phyloP scores from a whole-genome alignment of 108 stramenopile species.

The Poteriospumella lacustris region DNA sequence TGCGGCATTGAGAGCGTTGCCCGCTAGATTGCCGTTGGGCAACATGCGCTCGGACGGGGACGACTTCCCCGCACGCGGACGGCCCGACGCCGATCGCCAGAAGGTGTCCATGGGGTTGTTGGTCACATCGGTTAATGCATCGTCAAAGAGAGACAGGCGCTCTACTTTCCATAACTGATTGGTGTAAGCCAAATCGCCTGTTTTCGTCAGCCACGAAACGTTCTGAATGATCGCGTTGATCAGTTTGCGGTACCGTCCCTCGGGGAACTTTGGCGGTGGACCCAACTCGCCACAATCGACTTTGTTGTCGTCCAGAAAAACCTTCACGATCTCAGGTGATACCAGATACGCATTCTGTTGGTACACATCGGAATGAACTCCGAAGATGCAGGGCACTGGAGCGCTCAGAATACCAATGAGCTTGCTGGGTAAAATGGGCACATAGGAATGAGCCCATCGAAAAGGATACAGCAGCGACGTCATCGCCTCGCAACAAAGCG shows the following conservation, averaged over 20 bases:
- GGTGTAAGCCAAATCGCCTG: too few relatives aligned
- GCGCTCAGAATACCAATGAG: conserved; percentile 40
- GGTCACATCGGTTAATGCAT: background rate
- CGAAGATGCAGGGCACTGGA: conserved; percentile 45
- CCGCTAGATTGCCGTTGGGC: too few relatives aligned
- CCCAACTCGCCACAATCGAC: conserved; percentile 14
- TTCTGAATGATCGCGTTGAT: too few relatives aligned
- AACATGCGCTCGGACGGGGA: too few relatives aligned
- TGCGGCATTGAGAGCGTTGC: too few relatives aligned
- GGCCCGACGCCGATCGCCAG: too few relatives aligned
- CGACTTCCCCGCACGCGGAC: too few relatives aligned
- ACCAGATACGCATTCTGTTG: background rate
- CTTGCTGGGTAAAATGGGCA: conserved; percentile 43
- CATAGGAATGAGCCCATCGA: conserved; percentile 47
- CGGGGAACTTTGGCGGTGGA: conserved; percentile 20
- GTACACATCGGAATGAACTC: conserved; percentile 31
- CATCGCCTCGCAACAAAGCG: conserved; percentile 41
- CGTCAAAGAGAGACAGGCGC: background rate
- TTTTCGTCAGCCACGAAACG: too few relatives aligned
- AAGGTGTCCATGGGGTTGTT: too few relatives aligned
- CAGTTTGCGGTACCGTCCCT: conserved; percentile 22
- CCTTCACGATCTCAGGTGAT: background rate
- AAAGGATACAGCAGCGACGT: conserved; percentile 43
- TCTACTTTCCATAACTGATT: too few relatives aligned
- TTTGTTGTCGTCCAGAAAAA: conserved; percentile 30